Conservation (phyloP, 129 eudicot genomes). For the Pulicaria dysenterica region DNA sequence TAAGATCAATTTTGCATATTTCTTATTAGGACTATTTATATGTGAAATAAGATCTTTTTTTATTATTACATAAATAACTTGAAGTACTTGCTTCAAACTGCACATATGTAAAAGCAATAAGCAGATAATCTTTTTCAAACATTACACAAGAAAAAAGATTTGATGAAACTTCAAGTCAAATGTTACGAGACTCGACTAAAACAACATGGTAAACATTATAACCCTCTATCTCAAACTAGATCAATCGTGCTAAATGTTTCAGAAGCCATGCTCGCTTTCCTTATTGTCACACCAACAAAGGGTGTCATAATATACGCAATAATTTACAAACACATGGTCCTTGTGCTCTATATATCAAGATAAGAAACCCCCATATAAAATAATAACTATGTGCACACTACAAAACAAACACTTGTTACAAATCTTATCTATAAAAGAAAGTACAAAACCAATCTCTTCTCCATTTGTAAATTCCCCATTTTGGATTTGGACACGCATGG, state of each 20-base stretch:
- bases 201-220: neutral
- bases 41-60: no score
- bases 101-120: no score
- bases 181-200: neutral
- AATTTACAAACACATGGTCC: slow-evolving; percentile 31
- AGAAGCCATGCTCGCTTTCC: neutral
- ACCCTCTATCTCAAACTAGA: neutral
- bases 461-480: slow-evolving; percentile 1
- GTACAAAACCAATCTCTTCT: slow-evolving; percentile 16
- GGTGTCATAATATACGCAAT: neutral
- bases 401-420: slow-evolving; percentile 21
- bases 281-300: slow-evolving; percentile 20
- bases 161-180: no score
- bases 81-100: no score
- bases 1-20: no score
- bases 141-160: no score
- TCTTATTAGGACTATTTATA: no score
- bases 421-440: slow-evolving; percentile 19
- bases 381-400: slow-evolving; percentile 29
- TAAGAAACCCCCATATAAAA: neutral
- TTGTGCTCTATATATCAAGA: slow-evolving; percentile 15
- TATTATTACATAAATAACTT: no score
- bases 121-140: no score
- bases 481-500: slow-evolving; percentile 22
- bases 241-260: neutral